These are phyloP conservation scores for Metschnikowia corniflorae DNA, from an alignment of 805 yeast genomes.

Conservation along the genomic window DNA sequence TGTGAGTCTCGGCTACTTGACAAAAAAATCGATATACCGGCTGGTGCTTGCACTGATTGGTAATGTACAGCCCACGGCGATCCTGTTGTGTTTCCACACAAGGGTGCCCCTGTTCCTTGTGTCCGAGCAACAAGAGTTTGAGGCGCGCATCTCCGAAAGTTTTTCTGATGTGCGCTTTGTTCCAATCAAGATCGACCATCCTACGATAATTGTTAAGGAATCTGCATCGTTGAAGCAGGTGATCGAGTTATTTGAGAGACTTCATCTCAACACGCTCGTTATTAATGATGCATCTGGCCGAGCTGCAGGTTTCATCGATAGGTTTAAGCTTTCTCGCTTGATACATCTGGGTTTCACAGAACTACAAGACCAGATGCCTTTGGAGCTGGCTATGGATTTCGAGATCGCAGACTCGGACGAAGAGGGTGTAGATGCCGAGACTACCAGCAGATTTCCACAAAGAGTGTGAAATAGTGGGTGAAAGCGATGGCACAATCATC, in stretches of 20 bases:
- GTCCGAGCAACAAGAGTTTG: constrained; percentile 6
- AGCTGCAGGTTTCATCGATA: constrained; percentile 37
- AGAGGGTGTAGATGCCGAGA: too few relatives aligned
- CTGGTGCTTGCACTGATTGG: constrained; percentile 15
- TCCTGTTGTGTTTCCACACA: constrained; percentile 11
- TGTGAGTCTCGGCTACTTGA: constrained; percentile 32
- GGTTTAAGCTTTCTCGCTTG: constrained; percentile 32
- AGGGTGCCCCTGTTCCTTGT: constrained; percentile 8
- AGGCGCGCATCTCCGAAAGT: constrained; percentile 1
- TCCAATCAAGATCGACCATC: constrained; percentile 11
- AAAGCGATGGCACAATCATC: too few relatives aligned
- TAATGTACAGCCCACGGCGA: constrained; percentile 12
- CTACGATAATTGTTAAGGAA: constrained; percentile 27
- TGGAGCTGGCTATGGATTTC: constrained; percentile 12
- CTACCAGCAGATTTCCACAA: too few relatives aligned
- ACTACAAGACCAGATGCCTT: constrained; percentile 12
- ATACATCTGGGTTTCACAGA: constrained; percentile 26
- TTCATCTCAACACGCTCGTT: constrained; percentile 34
- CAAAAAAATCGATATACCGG: constrained; percentile 25
- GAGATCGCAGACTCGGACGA: constrained; percentile 21
- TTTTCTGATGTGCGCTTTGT: constrained; percentile 6
- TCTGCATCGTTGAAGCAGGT: constrained; percentile 29
- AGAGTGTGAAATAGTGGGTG: too few relatives aligned
- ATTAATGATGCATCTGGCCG: constrained; percentile 20
- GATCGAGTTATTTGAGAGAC: constrained; percentile 37